Conservation (phyloP, 441 rosid genomes). For the Croton laevigatus region DNA sequence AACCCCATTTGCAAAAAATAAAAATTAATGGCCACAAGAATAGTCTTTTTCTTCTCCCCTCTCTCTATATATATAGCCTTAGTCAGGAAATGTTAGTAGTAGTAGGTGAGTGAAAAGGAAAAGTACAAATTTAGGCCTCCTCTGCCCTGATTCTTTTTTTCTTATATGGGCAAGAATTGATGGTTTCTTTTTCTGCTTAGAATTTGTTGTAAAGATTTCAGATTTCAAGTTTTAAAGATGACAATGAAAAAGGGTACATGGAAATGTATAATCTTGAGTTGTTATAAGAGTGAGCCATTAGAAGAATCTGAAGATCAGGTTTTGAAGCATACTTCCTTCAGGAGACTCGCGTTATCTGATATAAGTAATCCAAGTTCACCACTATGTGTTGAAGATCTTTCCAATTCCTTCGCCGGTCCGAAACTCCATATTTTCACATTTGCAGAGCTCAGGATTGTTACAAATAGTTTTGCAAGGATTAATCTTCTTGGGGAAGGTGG, state of each 20-base stretch:
- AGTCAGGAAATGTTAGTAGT: background rate
- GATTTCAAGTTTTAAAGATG: slow-evolving; percentile 19
- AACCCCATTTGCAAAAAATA: background rate
- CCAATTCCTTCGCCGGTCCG: slow-evolving; percentile 46
- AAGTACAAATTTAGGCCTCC: background rate
- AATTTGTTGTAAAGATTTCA: background rate
- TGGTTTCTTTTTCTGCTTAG: background rate
- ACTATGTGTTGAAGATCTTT: slow-evolving; percentile 43
- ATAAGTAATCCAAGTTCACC: slow-evolving; percentile 57
- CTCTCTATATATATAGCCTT: background rate
- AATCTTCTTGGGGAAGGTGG: slow-evolving; percentile 85
- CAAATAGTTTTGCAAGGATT: slow-evolving; percentile 51
- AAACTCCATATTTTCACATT: slow-evolving; percentile 57
- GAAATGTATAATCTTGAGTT: slow-evolving; percentile 49
- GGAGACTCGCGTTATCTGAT: slow-evolving; percentile 55
- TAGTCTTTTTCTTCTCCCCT: no score
- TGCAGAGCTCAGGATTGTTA: slow-evolving; percentile 47
- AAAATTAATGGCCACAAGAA: no score
- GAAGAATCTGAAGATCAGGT: slow-evolving; percentile 24
- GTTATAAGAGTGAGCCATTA: slow-evolving; percentile 42
- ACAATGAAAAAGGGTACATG: slow-evolving; percentile 43
- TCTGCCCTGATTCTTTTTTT: background rate
- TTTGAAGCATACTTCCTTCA: slow-evolving; percentile 40
- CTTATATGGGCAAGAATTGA: background rate
- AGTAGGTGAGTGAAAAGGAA: slow-evolving; percentile 20